A percentile compares a stretch with the other conserved stretches of the same genome.
These are phyloP conservation scores for Pseudozyma pruni DNA, from an alignment of 1,284 basidiomycete genomes.

Conservation along the genomic window DNA sequence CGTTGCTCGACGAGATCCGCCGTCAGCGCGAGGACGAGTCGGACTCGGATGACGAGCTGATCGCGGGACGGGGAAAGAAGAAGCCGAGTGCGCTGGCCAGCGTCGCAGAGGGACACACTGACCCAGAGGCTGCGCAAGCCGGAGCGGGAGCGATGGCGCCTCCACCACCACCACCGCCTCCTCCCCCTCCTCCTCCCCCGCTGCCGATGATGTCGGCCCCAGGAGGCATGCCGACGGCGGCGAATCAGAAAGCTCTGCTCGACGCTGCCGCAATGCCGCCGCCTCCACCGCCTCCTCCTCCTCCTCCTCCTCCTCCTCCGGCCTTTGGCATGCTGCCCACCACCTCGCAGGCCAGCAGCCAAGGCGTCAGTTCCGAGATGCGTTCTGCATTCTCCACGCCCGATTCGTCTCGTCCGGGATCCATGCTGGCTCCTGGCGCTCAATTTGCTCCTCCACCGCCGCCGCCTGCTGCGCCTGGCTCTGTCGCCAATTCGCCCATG, in stretches of 20 bases:
- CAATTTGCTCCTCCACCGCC: constrained; percentile 70
- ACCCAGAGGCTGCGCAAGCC: constrained; percentile 1
- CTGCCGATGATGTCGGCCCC: constrained; percentile 14
- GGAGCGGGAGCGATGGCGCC: constrained; percentile 31
- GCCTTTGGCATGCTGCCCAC: constrained; percentile 34
- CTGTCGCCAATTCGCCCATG: constrained; percentile 42
- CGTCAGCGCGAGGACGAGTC: constrained; percentile 50
- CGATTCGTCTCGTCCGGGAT: constrained; percentile 50
- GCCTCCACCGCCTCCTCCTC: constrained; percentile 53
- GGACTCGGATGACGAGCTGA: constrained; percentile 46
- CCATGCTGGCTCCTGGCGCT: constrained; percentile 66
- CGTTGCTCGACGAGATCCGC: constrained; percentile 58
- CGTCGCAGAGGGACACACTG: constrained; percentile 14
- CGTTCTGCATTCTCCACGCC: constrained; percentile 51
- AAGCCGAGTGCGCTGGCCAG: constrained; percentile 17
- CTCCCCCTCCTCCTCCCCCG: constrained; percentile 40
- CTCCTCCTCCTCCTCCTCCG: constrained; percentile 43
- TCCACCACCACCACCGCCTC: constrained; percentile 42
- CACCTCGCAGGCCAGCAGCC: constrained; percentile 18
- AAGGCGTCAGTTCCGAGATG: constrained; percentile 20
- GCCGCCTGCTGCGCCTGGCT: too few species aligned
- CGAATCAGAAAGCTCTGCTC: constrained; percentile 20
- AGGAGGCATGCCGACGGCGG: constrained; percentile 1
- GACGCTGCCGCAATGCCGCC: constrained; percentile 47
- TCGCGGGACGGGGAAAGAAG: constrained; percentile 43